Percentiles rank a stretch among this genome's conserved stretches.
These are phyloP conservation scores for Kodamaea ohmeri DNA, from an alignment of 1,139 yeast genomes.

Conservation along the genomic window DNA sequence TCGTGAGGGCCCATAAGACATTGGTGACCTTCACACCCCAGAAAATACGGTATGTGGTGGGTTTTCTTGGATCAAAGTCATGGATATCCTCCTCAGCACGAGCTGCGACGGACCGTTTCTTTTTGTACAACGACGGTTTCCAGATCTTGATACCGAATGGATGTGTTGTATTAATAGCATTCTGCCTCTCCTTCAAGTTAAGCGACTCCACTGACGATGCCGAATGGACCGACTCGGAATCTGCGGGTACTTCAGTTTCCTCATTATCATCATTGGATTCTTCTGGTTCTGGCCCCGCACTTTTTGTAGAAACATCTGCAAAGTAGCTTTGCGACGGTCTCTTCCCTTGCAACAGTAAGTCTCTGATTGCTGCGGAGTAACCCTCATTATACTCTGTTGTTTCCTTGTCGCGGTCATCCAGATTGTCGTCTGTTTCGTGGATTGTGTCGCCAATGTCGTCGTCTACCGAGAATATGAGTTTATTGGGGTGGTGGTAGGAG, in stretches of 20 bases:
- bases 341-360: conserved; percentile 19
- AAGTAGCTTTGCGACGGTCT: conserved; percentile 21
- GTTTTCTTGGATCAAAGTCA: conserved; percentile 51
- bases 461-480: conserved; percentile 64
- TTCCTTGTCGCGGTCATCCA: conserved; percentile 38
- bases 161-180: conserved; percentile 93
- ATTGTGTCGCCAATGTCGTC: conserved; percentile 53
- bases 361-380: conserved; percentile 63
- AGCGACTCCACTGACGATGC: conserved; percentile 68
- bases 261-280: conserved; percentile 6
- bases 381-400: conserved; percentile 55
- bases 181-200: conserved; percentile 90
- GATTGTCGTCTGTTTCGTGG: conserved; percentile 36
- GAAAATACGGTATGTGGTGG: conserved; percentile 48
- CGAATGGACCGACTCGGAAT: conserved; percentile 29
- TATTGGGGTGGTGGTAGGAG: conserved; percentile 20
- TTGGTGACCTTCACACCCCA: conserved; percentile 73
- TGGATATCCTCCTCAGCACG: conserved; percentile 95
- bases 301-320: conserved; percentile 11
- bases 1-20: conserved; percentile 66
- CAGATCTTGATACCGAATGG: conserved; percentile 98
- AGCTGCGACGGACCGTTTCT: conserved; percentile 84
- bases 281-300: conserved; percentile 7
- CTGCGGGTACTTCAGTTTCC: conserved; percentile 18
- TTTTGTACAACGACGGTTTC: conserved; percentile 96